Evolutionary conservation across 257 asterid species (phyloP).

Genomic region (Fraxinus excelsior): DNA sequence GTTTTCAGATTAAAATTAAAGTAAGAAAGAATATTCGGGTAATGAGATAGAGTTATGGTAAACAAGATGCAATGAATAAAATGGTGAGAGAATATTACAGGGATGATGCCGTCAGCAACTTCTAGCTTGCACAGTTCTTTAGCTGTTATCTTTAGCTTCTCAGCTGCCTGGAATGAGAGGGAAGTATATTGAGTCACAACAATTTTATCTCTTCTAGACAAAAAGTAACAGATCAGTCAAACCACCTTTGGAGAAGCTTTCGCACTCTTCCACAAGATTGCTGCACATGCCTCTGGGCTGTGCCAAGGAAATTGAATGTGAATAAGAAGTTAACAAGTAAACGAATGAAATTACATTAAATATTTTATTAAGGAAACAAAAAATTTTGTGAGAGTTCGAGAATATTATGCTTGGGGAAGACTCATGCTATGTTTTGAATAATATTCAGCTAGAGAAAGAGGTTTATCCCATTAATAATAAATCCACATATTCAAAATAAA

Average conservation of each 20-base stretch:
- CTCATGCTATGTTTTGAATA: background rate
- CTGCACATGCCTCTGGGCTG: constrained; percentile 99
- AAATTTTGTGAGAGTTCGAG: background rate
- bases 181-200: constrained; percentile 31
- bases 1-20: background rate
- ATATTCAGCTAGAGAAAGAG: background rate
- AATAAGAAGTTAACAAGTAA: constrained; percentile 7
- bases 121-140: constrained; percentile 62
- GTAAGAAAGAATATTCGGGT: background rate
- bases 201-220: constrained; percentile 23
- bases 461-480: background rate
- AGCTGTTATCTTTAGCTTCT: constrained; percentile 89
- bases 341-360: background rate
- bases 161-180: constrained; percentile 80
- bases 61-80: constrained; percentile 7
- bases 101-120: constrained; percentile 72
- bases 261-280: constrained; percentile 85
- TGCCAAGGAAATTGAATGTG: constrained; percentile 29
- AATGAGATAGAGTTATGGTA: background rate
- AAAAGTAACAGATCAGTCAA: constrained; percentile 18
- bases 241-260: constrained; percentile 86
- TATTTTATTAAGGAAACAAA: background rate
- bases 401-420: background rate
- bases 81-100: constrained; percentile 57
- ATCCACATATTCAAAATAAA: background rate